Percentiles rank a stretch among this genome's conserved stretches.
These are phyloP conservation scores for Thelonectria discophora DNA, from an alignment of 2,329 filamentous ascomycete genomes.

Conservation along the genomic window DNA sequence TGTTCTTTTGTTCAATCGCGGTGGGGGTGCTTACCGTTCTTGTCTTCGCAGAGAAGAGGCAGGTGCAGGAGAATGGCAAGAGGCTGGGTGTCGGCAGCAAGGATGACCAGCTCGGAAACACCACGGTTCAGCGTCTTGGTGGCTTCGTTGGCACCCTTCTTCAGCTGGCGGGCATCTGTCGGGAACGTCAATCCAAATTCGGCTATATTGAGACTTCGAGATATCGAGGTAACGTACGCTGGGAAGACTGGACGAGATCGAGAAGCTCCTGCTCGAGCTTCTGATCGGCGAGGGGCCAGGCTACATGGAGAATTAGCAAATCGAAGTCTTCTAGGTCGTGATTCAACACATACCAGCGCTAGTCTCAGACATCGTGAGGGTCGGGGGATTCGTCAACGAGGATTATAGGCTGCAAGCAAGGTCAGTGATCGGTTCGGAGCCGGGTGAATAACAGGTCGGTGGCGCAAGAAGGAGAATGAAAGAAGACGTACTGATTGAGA, in stretches of 20 bases:
- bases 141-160: conserved; percentile 78
- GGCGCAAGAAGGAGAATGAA: background rate
- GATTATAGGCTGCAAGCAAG: conserved; percentile 24
- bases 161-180: conserved; percentile 74
- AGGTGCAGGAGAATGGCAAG: conserved; percentile 90
- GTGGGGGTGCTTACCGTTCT: conserved; percentile 56
- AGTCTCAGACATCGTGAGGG: conserved; percentile 40
- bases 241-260: conserved; percentile 78
- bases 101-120: conserved; percentile 87
- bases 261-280: conserved; percentile 83
- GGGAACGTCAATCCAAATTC: conserved; percentile 20
- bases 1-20: background rate
- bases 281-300: conserved; percentile 78
- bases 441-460: background rate
- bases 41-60: conserved; percentile 87
- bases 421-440: conserved; percentile 26
- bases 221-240: conserved; percentile 49
- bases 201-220: conserved; percentile 3
- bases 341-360: conserved; percentile 36
- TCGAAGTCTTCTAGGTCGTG: background rate
- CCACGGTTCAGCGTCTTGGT: conserved; percentile 93
- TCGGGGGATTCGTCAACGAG: conserved; percentile 25
- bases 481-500: conserved; percentile 27
- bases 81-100: conserved; percentile 88
- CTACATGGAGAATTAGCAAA: conserved; percentile 48